These are phyloP conservation scores for Phytophthora citrophthora DNA, from an alignment of 352 stramenopile genomes.

Conservation along the genomic window DNA sequence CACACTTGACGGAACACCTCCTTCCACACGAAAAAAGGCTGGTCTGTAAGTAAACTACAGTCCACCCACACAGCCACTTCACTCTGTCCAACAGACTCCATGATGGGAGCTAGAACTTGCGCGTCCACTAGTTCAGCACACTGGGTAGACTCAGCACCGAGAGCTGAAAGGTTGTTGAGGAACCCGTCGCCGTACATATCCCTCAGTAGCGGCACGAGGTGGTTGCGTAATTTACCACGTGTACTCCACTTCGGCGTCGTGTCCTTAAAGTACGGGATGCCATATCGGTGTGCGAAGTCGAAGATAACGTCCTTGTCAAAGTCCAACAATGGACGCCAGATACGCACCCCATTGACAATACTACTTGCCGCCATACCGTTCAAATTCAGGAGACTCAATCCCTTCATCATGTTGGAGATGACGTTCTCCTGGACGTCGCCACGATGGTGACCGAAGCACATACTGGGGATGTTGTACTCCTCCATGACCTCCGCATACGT, in stretches of 20 bases:
- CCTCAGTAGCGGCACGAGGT: constrained; percentile 93
- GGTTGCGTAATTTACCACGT: constrained; percentile 95
- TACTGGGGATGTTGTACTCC: constrained; percentile 76
- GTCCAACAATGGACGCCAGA: constrained; percentile 94
- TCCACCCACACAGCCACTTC: constrained; percentile 77
- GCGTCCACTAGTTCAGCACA: constrained; percentile 72
- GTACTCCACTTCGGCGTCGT: constrained; percentile 97
- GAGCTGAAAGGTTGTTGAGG: constrained; percentile 79
- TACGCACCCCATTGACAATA: constrained; percentile 73
- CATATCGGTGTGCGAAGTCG: constrained; percentile 95
- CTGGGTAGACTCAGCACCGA: constrained; percentile 83
- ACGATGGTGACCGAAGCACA: constrained; percentile 97
- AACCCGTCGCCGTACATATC: constrained; percentile 96
- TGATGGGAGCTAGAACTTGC: constrained; percentile 64
- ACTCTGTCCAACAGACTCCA: constrained; percentile 61
- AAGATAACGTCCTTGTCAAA: constrained; percentile 96
- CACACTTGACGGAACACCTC: constrained; percentile 85
- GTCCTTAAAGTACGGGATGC: constrained; percentile 98
- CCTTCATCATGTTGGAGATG: constrained; percentile 98
- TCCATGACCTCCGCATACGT: constrained; percentile 91
- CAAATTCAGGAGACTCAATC: constrained; percentile 91
- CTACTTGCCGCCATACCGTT: constrained; percentile 93
- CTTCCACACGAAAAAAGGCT: constrained; percentile 90
- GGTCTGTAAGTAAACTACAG: constrained; percentile 51
- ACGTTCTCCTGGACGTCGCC: constrained; percentile 99